Evolutionary conservation across 768 basidiomycete genomes (phyloP), one percentile per base, ranked within the genome.

Genomic region (Inosperma sp.): DNA sequence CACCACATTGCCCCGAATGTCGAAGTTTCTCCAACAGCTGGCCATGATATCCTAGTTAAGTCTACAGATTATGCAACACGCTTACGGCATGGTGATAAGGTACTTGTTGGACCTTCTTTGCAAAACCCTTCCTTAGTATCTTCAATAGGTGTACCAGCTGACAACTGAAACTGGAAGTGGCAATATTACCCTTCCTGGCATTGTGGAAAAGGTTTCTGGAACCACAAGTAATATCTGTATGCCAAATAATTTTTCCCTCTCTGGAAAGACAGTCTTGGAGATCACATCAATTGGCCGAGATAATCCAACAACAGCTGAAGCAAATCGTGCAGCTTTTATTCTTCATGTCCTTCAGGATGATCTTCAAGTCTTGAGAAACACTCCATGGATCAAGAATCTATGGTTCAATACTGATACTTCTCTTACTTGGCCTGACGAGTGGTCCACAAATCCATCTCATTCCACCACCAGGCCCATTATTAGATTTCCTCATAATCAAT

Each of bases 271-370:
- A 1, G 65, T 80, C 23, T 47, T 59, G 0, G 62, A 62, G 6
- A 68, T 87, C 21, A 74, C 66, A 19, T 72, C 83, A 7, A 69
- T 72, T 54, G 84, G 83, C 0, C 74, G 71, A 27, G 82, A 77
- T 33, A 74, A 68, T 31, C 78, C 77, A 1, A 88, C 86, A 3
- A 61, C 57, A 17, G 84, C 87, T 22, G 84, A 87, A 53, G 64
- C 65, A 4, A 69, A 74, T 39, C 74, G 72, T 21, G 72, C 68
- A 1, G 66, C 62, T 0, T 67, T 68, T 21, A 51, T 80, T 31
- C 72, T 77, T 29, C 65, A 63, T 5, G 66, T 75, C 39, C 66
- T 80, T 3, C 77, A 80, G 52, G 74, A 75, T 1, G 43, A 58
- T 21, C 47, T 65, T 1, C 56, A 65, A 5, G 55, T 73, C 0